Evolutionary conservation across 148 eudicot genomes (phyloP), one percentile per base, ranked within the genome.

Genomic region (Pharnaceum exiguum): DNA sequence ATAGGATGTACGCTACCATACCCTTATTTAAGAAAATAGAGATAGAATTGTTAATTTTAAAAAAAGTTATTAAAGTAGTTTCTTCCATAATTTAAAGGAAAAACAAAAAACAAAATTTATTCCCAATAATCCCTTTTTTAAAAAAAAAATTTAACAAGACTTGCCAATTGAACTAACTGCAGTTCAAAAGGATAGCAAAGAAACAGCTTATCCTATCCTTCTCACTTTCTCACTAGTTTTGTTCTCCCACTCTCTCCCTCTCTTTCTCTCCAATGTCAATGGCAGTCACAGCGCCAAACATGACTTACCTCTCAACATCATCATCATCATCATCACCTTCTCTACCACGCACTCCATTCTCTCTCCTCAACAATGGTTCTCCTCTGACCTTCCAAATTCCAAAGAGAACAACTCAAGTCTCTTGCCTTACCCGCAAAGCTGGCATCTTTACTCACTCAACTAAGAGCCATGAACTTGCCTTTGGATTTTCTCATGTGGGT

Each of bases 361-460:
- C 67, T 16, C 52, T 64, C 27, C 18, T 25, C 8, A 23, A 43
- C 53, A 31, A 9, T 19, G 24, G 28, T 21, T 38, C 51, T 54
- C 54, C 68, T 43, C 27, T 53, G 30, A 5, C 35, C 17, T 64
- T 64, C 53, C 60, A 32, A 64, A 31, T 64, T 35, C 68, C 60
- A 16, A 51, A 30, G 1, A 63, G 52, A 24, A 32, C 32, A 3
- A 10, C 60, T 12, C 68, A 53, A 61, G 19, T 61, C 30, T 25
- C 66, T 2, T 49, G 56, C 31, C 13, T 52, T 49, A 10, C 31
- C 46, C 6, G 39, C 38, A 61, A 49, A 61, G 12, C 3, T 10
- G 7, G 55, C n/a, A 6, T 18, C 3, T 48, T 49, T 40, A 11
- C 26, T 35, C 55, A 48, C 55, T 35, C 66, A 48, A 37, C 13